Evolutionary conservation across 225 moss, liverwort and hornwort species (phyloP), one percentile per base, ranked within the genome.

Genomic region (Lunularia cruciata): DNA sequence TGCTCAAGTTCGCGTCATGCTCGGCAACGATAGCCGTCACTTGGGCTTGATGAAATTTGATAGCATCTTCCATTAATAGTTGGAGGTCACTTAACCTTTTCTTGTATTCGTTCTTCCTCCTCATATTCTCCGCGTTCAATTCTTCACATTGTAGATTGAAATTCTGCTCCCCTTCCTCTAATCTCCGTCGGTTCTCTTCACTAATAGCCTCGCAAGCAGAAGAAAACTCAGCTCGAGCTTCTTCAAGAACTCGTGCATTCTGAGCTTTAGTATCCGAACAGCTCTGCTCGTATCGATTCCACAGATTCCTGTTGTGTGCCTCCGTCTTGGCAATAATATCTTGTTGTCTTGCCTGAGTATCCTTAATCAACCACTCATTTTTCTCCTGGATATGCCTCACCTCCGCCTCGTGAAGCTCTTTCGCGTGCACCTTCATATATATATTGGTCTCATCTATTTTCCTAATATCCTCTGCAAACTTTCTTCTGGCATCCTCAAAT

Each of bases 1-100:
- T 68, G 7, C 68, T 57, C 8, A 78, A 47, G 9, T 66, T 81
- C 31, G 66, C 72, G 48, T 85, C 75, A 49, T 85, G 84, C 40
- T 67, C 55, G 9, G 75, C 75, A 20, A 81, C 34, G 15, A 69
- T 1, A 18, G 64, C 33, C 4, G 77, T 49, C 0, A 85, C 75
- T 57, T 75, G 63, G 54, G 69, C 54, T 27, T 85, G 81, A 70
- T 85, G 77, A 28, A 57, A 28, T 18, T 27, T 52, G 28, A 47
- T 33, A 2, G 81, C 69, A 16, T 71, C 68, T 35, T 66, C 5
- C 60, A 78, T 85, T 30, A 61, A 68, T 6, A 33, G 0, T 11
- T 60, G 20, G 10, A 83, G 8, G 5, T 71, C 74, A 15, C 45
- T 19, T 23, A 74, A 2, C 52, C 57, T 78, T 31, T 14, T 42